Conservation (phyloP, 768 basidiomycete species). For the Naganishia antarctica region DNA sequence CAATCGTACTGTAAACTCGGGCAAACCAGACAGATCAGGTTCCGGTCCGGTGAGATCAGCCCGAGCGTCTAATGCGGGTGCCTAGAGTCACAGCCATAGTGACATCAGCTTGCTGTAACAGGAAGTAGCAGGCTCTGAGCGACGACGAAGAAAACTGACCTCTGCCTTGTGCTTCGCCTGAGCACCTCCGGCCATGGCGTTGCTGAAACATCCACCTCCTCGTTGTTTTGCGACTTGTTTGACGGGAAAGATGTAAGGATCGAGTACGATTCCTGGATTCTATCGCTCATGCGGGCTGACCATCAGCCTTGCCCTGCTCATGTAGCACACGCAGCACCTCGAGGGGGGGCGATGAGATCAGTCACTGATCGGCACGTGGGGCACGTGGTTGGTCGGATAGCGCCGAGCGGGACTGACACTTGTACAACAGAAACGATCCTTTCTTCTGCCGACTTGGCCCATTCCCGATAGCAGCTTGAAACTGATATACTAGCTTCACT, state of each 20-base stretch:
- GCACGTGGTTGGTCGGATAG: no score
- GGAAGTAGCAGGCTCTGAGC: background rate
- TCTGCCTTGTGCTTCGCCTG: constrained; percentile 22
- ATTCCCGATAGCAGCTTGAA: no score
- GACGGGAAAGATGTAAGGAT: background rate
- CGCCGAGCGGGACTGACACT: no score
- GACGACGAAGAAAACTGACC: background rate
- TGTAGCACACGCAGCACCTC: no score
- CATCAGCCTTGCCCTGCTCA: no score
- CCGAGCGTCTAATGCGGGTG: constrained; percentile 18
- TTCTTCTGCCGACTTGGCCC: background rate
- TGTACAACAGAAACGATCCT: no score
- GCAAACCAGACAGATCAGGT: constrained; percentile 29
- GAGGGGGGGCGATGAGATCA: no score
- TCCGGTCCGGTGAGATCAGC: constrained; percentile 21
- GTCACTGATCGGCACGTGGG: no score
- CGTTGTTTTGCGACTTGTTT: constrained; percentile 27
- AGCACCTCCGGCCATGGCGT: constrained; percentile 22
- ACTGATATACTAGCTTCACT: no score
- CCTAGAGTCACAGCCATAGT: constrained; percentile 24
- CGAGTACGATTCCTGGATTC: no score
- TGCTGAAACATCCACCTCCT: constrained; percentile 27
- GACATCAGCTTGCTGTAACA: background rate
- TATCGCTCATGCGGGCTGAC: no score
- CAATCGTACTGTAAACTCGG: constrained; percentile 7